Conservation (phyloP, 2,329 filamentous ascomycete genomes). For the Penicillium sp. region DNA sequence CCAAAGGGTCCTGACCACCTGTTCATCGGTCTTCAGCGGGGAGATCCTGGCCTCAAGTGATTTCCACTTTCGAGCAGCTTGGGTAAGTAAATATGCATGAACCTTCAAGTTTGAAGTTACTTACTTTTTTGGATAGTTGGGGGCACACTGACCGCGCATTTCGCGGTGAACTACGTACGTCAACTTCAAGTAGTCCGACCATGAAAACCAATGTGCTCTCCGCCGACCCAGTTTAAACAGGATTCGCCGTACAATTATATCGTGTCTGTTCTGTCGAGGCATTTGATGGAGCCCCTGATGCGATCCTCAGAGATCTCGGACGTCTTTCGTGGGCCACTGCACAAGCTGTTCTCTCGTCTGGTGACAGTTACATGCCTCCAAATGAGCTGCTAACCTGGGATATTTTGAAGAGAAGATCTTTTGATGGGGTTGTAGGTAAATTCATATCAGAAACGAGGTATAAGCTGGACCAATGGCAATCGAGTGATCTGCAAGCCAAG, state of each 20-base stretch:
- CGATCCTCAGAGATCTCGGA: slow-evolving; percentile 46
- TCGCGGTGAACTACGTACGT: slow-evolving; percentile 48
- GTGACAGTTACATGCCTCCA: slow-evolving; percentile 38
- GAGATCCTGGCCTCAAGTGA: slow-evolving; percentile 48
- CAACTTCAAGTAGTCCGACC: no score
- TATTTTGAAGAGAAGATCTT: slow-evolving; percentile 47
- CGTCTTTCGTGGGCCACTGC: slow-evolving; percentile 54
- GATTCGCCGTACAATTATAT: slow-evolving; percentile 61
- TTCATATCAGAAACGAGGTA: background rate
- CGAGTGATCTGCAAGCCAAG: slow-evolving; percentile 7
- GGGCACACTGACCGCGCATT: slow-evolving; percentile 45
- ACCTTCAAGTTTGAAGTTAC: background rate
- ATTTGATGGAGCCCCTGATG: slow-evolving; percentile 42
- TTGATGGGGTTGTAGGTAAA: no score
- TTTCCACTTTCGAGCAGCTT: slow-evolving; percentile 32
- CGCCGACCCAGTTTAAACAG: slow-evolving; percentile 21
- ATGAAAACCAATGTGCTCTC: background rate
- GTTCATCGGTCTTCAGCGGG: slow-evolving; percentile 21
- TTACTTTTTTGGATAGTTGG: slow-evolving; percentile 29
- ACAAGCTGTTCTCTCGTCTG: slow-evolving; percentile 33
- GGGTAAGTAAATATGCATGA: slow-evolving; percentile 27
- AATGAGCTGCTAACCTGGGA: slow-evolving; percentile 56
- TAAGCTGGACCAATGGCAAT: background rate
- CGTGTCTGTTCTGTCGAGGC: slow-evolving; percentile 46
- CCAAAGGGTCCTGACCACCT: slow-evolving; percentile 20